Base-by-base conservation (phyloP, 1,139 yeast species). In the Pichia sp. region DNA sequence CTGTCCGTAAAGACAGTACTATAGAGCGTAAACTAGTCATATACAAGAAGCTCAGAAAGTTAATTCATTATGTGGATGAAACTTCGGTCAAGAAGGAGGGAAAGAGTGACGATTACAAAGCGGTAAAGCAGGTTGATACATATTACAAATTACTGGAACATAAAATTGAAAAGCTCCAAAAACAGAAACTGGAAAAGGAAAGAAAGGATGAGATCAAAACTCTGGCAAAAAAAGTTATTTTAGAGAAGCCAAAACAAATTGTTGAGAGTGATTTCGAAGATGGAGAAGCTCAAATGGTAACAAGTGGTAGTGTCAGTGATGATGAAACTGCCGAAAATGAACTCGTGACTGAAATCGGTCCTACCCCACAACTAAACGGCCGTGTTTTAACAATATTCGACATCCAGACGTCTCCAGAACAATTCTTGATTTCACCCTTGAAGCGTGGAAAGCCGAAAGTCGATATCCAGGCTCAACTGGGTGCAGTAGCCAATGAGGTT, bases 311-410 rank as follows among this genome's bases (percentile, higher is more conserved):
- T 19, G 47, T 32, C 29, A 41, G 45, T 16, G 50, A 26, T 34
- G 29, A 32, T 19, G 42, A 32, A 10, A 16, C 34, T 8, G 47
- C 34, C 6, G 52, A 49, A 7, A 41, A 31, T 16, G 57, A 54
- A 6, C 42, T 38, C 2, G 54, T 62, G 2, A 55, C 61, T 1
- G 85, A 81, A 58, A 66, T 85, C 16, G 92, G 92, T 0, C 93
- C 93, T 0, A 86, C 93, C 0, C 93, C 93, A 0, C 92, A 85
- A 60, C 76, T 86, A 10, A 77, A 83, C 57, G 93, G 93, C 0
- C 76, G 82, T 45, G 87, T 85, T 0, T 64, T 85, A 47, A 83
- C 90, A 10, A 74, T 86, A 11, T 84, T 86, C 62, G 90, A 85
- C 59, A 71, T 79, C 46, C 65, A 64, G 29, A 54, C 53, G 8